Evolutionary conservation across 2,329 filamentous ascomycete species (phyloP), one percentile per base, ranked within the genome.

Genomic region (Thielaviopsis cerberus): DNA sequence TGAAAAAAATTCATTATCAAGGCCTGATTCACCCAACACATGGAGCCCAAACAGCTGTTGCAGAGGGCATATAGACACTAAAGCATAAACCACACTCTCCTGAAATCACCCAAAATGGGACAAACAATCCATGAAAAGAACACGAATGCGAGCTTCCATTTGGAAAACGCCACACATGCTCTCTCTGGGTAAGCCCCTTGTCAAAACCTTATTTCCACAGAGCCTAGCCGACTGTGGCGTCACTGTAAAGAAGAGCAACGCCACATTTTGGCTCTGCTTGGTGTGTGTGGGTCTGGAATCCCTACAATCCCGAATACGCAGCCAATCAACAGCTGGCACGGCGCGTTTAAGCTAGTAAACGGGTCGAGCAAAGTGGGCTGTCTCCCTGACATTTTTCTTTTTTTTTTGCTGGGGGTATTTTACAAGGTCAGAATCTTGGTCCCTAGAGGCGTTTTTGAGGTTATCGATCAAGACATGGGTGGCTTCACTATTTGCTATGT

Each of bases 101-200:
- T n/a, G n/a, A n/a, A n/a, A n/a, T n/a, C n/a, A n/a, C n/a, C 5
- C 27, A 5, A 30, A 30, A 11, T 11, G 27, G 10, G n/a, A 2
- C 17, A 22, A 48, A 20, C 41, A 48, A 17, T 4, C 4, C 20
- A 45, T 3, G 20, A 48, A 48, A 30, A 53, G 56, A 57, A 51
- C 57, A 45, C 59, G 56, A 61, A 54, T 58, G 48, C 45, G 59
- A 54, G 27, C 27, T 22, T 48, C 20, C 20, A 5, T 20, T 17
- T 11, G 3, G 34, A 4, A 4, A 53, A 27, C 59, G 53, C 52
- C 17, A 48, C 51, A 60, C 17, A 20, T 23, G 48, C 22, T 17
- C 26, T 41, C 27, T 25, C 34, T 7, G n/a, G n/a, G n/a, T n/a
- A n/a, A n/a, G n/a, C 41, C 41, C 41, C 41, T 23, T 8, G 41